Conservation (phyloP, 148 eudicot genomes). For the Limonium bicolor region DNA sequence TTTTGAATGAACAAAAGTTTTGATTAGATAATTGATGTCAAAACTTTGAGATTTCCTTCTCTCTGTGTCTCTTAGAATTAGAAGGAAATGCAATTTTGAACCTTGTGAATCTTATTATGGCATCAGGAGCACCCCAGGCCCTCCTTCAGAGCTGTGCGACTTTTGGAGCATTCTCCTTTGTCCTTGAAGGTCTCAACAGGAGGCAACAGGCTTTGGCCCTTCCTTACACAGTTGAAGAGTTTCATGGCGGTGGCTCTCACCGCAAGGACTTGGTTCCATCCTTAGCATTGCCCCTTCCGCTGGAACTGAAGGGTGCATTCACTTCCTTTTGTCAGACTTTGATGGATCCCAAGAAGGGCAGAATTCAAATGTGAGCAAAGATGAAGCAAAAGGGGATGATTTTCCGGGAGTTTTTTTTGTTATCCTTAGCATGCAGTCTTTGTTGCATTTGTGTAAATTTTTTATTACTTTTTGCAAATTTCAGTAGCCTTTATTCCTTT, state of each 20-base stretch:
- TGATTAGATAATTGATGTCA: too few species aligned
- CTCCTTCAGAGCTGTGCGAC: conserved; percentile 74
- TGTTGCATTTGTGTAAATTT: too few species aligned
- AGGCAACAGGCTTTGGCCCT: conserved; percentile 70
- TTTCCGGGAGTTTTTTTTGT: not conserved
- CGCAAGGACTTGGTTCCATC: conserved; percentile 27
- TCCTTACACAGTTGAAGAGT: conserved; percentile 12
- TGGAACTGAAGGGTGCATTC: conserved; percentile 46
- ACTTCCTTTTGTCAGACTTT: conserved; percentile 38
- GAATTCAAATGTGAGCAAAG: not conserved
- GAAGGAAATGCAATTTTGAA: too few species aligned
- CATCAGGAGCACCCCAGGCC: conserved; percentile 69
- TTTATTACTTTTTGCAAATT: too few species aligned
- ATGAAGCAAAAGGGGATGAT: not conserved
- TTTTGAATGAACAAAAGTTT: too few species aligned
- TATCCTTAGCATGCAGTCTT: too few species aligned
- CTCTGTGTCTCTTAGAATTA: too few species aligned
- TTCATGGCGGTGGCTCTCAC: conserved; percentile 10
- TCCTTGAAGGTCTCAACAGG: conserved; percentile 69
- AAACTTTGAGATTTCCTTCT: too few species aligned
- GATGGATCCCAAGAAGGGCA: conserved; percentile 12
- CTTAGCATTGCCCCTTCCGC: conserved; percentile 47
- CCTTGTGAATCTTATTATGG: not conserved
- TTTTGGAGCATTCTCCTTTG: conserved; percentile 72
- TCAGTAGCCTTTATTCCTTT: too few species aligned